These are phyloP conservation scores for Aquilaria malaccensis DNA, from an alignment of 345 rosid species.

Conservation along the genomic window DNA sequence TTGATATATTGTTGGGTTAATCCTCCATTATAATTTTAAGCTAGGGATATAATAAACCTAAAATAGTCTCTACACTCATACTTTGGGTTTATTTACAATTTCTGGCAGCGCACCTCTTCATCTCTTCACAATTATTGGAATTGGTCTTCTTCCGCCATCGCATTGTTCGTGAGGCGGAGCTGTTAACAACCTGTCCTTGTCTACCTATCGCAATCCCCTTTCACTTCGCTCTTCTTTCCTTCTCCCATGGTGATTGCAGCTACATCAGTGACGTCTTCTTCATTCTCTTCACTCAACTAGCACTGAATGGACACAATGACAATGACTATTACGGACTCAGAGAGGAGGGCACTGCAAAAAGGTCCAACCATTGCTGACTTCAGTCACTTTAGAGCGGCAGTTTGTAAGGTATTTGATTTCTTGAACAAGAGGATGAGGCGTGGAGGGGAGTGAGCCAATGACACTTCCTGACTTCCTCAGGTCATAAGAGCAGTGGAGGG, in stretches of 20 bases:
- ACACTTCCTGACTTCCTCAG: conserved; percentile 49
- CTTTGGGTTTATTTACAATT: no score
- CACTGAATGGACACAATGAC: conserved; percentile 13
- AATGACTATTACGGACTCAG: conserved; percentile 21
- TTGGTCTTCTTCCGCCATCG: no score
- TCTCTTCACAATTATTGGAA: no score
- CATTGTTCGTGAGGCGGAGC: no score
- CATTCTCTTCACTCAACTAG: conserved; percentile 15
- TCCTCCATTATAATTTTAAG: no score
- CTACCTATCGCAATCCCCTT: no score
- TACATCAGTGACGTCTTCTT: conserved; percentile 11
- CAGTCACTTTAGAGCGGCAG: conserved; percentile 49
- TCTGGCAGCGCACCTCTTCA: no score
- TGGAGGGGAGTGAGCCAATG: conserved; percentile 73
- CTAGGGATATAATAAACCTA: no score
- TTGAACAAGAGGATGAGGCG: conserved; percentile 40
- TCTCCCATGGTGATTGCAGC: conserved; percentile 24
- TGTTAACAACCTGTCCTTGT: no score
- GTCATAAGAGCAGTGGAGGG: conserved; percentile 52
- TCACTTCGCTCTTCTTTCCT: background rate
- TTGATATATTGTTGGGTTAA: no score
- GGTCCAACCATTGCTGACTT: conserved; percentile 27
- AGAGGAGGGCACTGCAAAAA: conserved; percentile 15
- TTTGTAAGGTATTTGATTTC: conserved; percentile 55
- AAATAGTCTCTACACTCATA: no score